These are phyloP conservation scores for Leersia perrieri DNA, from an alignment of 176 grass and related monocot genomes.

Conservation along the genomic window DNA sequence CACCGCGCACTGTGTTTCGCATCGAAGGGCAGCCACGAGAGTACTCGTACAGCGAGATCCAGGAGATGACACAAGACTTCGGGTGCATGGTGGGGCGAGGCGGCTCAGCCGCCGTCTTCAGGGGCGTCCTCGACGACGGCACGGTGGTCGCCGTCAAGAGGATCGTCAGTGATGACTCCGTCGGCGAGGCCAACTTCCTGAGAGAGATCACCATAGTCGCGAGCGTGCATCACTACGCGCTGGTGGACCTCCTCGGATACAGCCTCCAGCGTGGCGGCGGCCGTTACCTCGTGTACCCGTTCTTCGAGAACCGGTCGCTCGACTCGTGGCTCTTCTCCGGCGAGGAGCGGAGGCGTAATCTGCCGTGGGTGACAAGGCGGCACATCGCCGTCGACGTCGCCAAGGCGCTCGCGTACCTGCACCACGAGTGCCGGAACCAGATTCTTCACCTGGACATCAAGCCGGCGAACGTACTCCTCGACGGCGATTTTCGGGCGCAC, in stretches of 20 bases:
- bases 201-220: slow-evolving; percentile 47
- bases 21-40: slow-evolving; percentile 27
- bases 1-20: not conserved
- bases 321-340: slow-evolving; percentile 56
- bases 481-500: slow-evolving; percentile 46
- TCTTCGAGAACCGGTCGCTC: slow-evolving; percentile 56
- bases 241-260: slow-evolving; percentile 60
- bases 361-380: slow-evolving; percentile 40
- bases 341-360: slow-evolving; percentile 5
- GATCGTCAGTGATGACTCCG: slow-evolving; percentile 18
- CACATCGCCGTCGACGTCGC: slow-evolving; percentile 47
- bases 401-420: slow-evolving; percentile 65
- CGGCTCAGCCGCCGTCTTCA: slow-evolving; percentile 49
- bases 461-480: slow-evolving; percentile 73
- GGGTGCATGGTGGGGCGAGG: slow-evolving; percentile 35
- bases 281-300: slow-evolving; percentile 53
- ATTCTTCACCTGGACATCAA: slow-evolving; percentile 71
- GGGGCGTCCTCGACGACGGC: slow-evolving; percentile 52
- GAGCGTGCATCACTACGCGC: slow-evolving; percentile 48
- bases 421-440: slow-evolving; percentile 47
- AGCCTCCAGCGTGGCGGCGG: slow-evolving; percentile 22
- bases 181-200: slow-evolving; percentile 41
- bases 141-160: slow-evolving; percentile 52
- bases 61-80: slow-evolving; percentile 33
- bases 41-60: slow-evolving; percentile 16